Conservation (phyloP, 73 alveolate species). For the Effrenium voratum region DNA sequence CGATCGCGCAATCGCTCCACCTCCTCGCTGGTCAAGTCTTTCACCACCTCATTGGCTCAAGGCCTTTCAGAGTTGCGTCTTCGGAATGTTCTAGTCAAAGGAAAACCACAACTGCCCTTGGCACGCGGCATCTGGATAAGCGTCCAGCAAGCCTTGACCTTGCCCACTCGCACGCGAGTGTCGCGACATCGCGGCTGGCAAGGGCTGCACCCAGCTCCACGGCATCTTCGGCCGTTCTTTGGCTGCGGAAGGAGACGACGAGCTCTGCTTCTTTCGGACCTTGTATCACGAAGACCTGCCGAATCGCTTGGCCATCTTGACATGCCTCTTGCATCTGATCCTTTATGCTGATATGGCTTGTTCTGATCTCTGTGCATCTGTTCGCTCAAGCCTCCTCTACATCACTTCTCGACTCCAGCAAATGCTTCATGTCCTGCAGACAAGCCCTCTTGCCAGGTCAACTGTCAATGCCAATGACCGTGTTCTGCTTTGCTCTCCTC, state of each 20-base stretch:
- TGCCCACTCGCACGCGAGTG: not conserved
- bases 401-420: not conserved
- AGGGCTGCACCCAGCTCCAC: slow-evolving; percentile 1
- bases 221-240: not conserved
- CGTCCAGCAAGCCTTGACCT: slow-evolving; percentile 4
- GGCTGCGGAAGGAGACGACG: slow-evolving; percentile 62
- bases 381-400: slow-evolving; percentile 39
- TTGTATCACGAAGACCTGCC: slow-evolving; percentile 28
- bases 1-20: slow-evolving; percentile 26
- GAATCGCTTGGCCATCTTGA: not conserved
- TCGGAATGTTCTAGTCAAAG: too few relatives aligned
- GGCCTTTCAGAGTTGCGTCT: not conserved
- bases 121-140: not conserved
- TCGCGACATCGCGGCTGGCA: not conserved
- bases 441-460: too few relatives aligned
- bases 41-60: not conserved
- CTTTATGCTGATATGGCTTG: too few relatives aligned
- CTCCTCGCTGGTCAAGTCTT: slow-evolving; percentile 12
- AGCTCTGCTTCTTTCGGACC: slow-evolving; percentile 15
- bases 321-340: too few relatives aligned
- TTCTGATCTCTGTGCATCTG: too few relatives aligned
- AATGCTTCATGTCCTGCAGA: slow-evolving; percentile 66
- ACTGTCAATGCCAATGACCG: too few relatives aligned
- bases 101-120: too few relatives aligned
- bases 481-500: not conserved